Percentiles rank a stretch among this genome's conserved stretches.
phyloP scores from a whole-genome alignment of 2,329 filamentous ascomycete genomes.

The Fusarium sororula region DNA sequence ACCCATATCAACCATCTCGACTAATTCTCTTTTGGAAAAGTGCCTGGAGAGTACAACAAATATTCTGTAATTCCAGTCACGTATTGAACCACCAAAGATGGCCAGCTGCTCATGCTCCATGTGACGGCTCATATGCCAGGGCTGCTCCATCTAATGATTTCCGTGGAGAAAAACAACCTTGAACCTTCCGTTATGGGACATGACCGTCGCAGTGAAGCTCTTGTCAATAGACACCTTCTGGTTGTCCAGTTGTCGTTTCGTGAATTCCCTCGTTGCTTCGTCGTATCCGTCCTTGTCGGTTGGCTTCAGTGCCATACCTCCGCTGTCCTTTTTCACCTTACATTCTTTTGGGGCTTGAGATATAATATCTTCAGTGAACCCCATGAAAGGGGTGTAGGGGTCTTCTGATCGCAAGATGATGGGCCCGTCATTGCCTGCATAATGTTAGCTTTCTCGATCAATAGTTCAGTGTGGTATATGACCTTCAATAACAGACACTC shows the following conservation, averaged over 20 bases:
- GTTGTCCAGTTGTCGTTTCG: not conserved
- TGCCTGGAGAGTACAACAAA: not conserved
- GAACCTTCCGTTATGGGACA: constrained; percentile 30
- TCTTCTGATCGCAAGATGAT: constrained; percentile 26
- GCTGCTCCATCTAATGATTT: constrained; percentile 3
- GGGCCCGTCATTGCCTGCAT: constrained; percentile 28
- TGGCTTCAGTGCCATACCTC: constrained; percentile 19
- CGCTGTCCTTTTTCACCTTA: constrained; percentile 15
- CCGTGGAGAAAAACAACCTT: constrained; percentile 17
- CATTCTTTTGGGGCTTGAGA: constrained; percentile 16
- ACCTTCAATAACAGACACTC: constrained; percentile 36
- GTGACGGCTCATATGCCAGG: not conserved
- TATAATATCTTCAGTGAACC: constrained; percentile 19
- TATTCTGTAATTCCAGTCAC: not conserved
- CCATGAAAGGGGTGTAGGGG: constrained; percentile 4
- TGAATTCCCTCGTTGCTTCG: constrained; percentile 15
- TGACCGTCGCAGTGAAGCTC: constrained; percentile 17
- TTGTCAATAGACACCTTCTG: constrained; percentile 24
- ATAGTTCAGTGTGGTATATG: too few species aligned
- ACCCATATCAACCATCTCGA: not conserved
- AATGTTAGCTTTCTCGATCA: not conserved
- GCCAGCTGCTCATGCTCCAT: not conserved
- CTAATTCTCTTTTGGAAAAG: not conserved
- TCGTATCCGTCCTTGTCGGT: constrained; percentile 33
- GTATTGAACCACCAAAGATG: too few species aligned